A percentile compares a stretch with the other conserved stretches of the same genome.
phyloP scores from a whole-genome alignment of 768 basidiomycete species.

The Boletus tomentosulus region DNA sequence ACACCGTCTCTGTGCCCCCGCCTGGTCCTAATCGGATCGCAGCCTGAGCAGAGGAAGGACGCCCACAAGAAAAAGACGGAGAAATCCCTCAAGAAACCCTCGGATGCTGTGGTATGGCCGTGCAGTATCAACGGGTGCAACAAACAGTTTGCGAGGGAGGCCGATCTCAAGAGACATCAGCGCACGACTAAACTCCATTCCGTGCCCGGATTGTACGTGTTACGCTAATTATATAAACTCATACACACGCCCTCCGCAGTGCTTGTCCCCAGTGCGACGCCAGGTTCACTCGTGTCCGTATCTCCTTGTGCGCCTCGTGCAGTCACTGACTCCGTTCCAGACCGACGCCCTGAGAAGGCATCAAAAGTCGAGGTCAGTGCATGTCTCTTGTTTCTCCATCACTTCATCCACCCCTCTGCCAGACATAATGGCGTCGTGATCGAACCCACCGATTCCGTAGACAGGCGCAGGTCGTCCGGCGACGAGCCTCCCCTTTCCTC shows the following conservation, averaged over 20 bases:
- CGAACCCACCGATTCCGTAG: slow-evolving; percentile 38
- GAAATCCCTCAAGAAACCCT: slow-evolving; percentile 51
- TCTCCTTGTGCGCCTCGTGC: slow-evolving; percentile 9
- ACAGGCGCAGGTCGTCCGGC: slow-evolving; percentile 17
- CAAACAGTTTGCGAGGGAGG: slow-evolving; percentile 79
- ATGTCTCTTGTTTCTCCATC: slow-evolving; percentile 1
- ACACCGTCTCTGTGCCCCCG: neutral
- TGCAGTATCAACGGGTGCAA: slow-evolving; percentile 79
- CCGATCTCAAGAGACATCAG: slow-evolving; percentile 78
- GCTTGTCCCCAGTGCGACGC: slow-evolving; percentile 78
- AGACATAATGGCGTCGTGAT: slow-evolving; percentile 67
- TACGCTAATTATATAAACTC: slow-evolving; percentile 12
- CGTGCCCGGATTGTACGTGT: slow-evolving; percentile 64
- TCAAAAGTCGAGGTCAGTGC: slow-evolving; percentile 67
- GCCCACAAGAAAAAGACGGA: slow-evolving; percentile 39
- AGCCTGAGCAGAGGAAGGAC: slow-evolving; percentile 43
- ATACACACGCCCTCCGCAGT: slow-evolving; percentile 34
- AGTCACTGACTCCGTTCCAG: slow-evolving; percentile 34
- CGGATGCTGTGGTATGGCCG: slow-evolving; percentile 61
- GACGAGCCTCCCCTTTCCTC: slow-evolving; percentile 33
- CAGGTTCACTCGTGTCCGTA: slow-evolving; percentile 69
- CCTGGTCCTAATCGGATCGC: slow-evolving; percentile 1
- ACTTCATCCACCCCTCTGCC: slow-evolving; percentile 3
- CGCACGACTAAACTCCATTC: slow-evolving; percentile 76
- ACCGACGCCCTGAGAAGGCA: slow-evolving; percentile 80